Evolutionary conservation across 1,139 yeast species (phyloP).

Genomic region (Candida sanyaensis): DNA sequence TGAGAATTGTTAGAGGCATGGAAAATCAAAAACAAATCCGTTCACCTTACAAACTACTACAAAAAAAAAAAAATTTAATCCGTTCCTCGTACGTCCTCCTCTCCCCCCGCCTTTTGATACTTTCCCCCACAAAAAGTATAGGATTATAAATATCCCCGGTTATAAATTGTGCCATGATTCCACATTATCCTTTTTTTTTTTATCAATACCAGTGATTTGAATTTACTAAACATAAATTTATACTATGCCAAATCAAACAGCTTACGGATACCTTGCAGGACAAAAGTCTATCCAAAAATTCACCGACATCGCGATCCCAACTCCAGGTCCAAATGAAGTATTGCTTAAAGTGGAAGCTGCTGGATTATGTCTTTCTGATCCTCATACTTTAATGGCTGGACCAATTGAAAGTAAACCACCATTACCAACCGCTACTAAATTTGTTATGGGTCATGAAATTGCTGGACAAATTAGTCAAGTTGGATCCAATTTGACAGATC

Average conservation of each 20-base stretch:
- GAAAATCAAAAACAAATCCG: not conserved
- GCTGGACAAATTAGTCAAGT: constrained; percentile 49
- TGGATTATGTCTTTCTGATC: constrained; percentile 55
- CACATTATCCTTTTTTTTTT: too few species aligned
- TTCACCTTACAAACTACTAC: not conserved
- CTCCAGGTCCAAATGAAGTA: constrained; percentile 38
- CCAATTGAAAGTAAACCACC: constrained; percentile 20
- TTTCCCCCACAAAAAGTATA: not conserved
- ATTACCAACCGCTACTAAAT: constrained; percentile 23
- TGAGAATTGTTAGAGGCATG: not conserved
- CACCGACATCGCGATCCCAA: constrained; percentile 35
- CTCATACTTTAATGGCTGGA: constrained; percentile 40
- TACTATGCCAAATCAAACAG: constrained; percentile 17
- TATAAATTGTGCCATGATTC: not conserved
- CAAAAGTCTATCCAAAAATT: constrained; percentile 22
- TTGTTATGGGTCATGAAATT: constrained; percentile 60
- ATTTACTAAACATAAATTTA: too few species aligned
- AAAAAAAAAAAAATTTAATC: not conserved
- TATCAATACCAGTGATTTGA: too few species aligned
- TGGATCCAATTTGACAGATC: constrained; percentile 33
- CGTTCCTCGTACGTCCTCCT: not conserved
- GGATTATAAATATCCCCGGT: not conserved
- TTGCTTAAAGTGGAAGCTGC: constrained; percentile 52
- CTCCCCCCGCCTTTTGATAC: not conserved
- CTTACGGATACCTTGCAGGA: constrained; percentile 28